Base-by-base conservation (phyloP, 495 filamentous ascomycete genomes). In the Trichoderma virens region DNA sequence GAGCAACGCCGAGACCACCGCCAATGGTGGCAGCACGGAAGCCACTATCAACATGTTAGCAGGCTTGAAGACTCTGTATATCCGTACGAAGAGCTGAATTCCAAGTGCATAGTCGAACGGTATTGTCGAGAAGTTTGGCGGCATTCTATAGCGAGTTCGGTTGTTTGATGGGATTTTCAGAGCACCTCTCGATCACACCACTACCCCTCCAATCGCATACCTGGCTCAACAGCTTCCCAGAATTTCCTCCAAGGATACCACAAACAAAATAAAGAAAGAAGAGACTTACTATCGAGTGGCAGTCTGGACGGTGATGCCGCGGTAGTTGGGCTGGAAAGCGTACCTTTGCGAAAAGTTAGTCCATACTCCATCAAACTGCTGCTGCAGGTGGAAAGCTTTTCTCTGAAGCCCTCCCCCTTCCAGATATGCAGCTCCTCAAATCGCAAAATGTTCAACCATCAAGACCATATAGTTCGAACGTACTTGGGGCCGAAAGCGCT, bases 401-500 rank as follows among this genome's bases (percentile, higher is more conserved):
- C 45, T 16, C 45, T n/a, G n/a, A 51, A 51, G 20, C 9, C 38
- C 23, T n/a, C n/a, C n/a, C n/a, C n/a, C 45, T 25, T n/a, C 45
- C n/a, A 51, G 16, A 51, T 3, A 20, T 3, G 45, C n/a, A 20
- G 3, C 1, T 11, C 5, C 18, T n/a, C 9, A 5, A 20, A 20
- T 25, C 45, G 18, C 45, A 51, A 51, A 47, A 51, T 5, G 9
- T 5, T 2, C 38, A 5, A 18, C 27, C 20, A 9, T 68, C 56
- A 45, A 61, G 27, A 45, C 20, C 43, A 16, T 56, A 56, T 56
- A 16, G 51, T 28, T 56, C 51, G 68, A 45, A 75, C 79, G 79
- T 75, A 82, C 79, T 82, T 82, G 23, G 79, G 79, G 71, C 79
- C 79, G 64, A 78, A 80, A 45, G 74, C 71, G 72, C 78, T 82